Conservation (phyloP, 352 stramenopile species). For the Phytophthora megakarya region DNA sequence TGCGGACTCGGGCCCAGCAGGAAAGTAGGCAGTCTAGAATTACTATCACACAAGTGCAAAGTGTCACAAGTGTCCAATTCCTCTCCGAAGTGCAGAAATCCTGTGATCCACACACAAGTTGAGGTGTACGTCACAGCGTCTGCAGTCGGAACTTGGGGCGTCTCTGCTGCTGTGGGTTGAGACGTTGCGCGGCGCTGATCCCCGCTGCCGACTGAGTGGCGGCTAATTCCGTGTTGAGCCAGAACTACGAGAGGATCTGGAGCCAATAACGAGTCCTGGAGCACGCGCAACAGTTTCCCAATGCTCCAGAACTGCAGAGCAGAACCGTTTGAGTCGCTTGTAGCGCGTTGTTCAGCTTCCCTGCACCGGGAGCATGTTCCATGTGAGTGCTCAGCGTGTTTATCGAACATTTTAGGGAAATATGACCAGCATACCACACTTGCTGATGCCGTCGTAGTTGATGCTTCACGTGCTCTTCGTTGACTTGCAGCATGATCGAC, state of each 20-base stretch:
- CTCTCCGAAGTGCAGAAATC: slow-evolving; percentile 47
- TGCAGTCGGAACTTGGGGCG: not conserved
- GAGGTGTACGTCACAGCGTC: slow-evolving; percentile 44
- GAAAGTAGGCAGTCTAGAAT: slow-evolving; percentile 32
- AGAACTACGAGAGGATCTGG: slow-evolving; percentile 10
- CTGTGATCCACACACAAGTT: slow-evolving; percentile 46
- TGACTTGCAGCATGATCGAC: slow-evolving; percentile 2
- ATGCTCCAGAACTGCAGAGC: slow-evolving; percentile 30
- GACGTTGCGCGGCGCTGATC: slow-evolving; percentile 6
- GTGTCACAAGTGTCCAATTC: slow-evolving; percentile 19
- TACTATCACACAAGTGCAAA: slow-evolving; percentile 47
- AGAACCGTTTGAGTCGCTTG: not conserved
- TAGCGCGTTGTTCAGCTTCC: slow-evolving; percentile 16
- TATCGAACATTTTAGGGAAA: not conserved
- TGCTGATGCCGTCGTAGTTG: slow-evolving; percentile 23
- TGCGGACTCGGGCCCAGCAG: slow-evolving; percentile 45
- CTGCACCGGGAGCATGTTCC: slow-evolving; percentile 13
- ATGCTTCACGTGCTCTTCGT: slow-evolving; percentile 28
- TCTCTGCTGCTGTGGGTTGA: slow-evolving; percentile 1
- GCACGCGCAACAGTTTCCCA: slow-evolving; percentile 33
- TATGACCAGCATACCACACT: slow-evolving; percentile 18
- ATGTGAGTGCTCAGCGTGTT: not conserved
- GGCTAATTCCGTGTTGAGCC: slow-evolving; percentile 16
- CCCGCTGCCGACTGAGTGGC: slow-evolving; percentile 10
- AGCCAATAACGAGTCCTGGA: slow-evolving; percentile 16